Conservation (phyloP, 106 monocot genomes). For the Apostasia ramifera region DNA sequence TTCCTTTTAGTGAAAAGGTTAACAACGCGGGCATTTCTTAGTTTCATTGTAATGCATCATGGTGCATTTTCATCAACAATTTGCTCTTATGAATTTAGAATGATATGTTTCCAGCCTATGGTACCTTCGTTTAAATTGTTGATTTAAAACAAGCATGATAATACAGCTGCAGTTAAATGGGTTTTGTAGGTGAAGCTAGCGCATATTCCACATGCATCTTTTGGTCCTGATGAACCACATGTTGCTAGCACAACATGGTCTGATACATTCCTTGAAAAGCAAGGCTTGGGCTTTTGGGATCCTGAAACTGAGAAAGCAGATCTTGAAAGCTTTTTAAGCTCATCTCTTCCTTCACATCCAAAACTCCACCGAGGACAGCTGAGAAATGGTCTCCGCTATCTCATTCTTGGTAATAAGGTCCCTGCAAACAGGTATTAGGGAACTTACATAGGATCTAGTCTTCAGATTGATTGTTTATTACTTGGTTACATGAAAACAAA, state of each 20-base stretch:
- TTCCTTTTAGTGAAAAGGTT: no score
- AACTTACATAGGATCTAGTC: background rate
- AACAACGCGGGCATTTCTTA: no score
- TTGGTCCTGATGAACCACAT: slow-evolving; percentile 95
- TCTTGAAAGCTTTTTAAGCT: slow-evolving; percentile 46
- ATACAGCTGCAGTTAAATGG: background rate
- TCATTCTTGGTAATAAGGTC: slow-evolving; percentile 91
- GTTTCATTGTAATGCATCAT: background rate
- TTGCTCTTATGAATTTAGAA: background rate
- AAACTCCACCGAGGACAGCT: slow-evolving; percentile 78
- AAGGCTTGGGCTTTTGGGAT: slow-evolving; percentile 32
- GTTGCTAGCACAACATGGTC: slow-evolving; percentile 73
- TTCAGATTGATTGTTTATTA: no score
- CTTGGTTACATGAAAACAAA: no score
- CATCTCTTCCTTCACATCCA: slow-evolving; percentile 75
- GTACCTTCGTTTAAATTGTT: background rate
- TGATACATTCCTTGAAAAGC: slow-evolving; percentile 56
- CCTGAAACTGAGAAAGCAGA: slow-evolving; percentile 33
- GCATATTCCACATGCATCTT: slow-evolving; percentile 43
- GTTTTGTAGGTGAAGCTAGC: slow-evolving; percentile 34
- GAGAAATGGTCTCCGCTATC: slow-evolving; percentile 86
- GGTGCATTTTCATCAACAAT: background rate
- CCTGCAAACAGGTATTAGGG: slow-evolving; percentile 76
- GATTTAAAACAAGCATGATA: background rate
- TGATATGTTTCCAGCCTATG: background rate